phyloP scores from a whole-genome alignment of 208 protist genomes.

The Angomonas ambiguus region DNA sequence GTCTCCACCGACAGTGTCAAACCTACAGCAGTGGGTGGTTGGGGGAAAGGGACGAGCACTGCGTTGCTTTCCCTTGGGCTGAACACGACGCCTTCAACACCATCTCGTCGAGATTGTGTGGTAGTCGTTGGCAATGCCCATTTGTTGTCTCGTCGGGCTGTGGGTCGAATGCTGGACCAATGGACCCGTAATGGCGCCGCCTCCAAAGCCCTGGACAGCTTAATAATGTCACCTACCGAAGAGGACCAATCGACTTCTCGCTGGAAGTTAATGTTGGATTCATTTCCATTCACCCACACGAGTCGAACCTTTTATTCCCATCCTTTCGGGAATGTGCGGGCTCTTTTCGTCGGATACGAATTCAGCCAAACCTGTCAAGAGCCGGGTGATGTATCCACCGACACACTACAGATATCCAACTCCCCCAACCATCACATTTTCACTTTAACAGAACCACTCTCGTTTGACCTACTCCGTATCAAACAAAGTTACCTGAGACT shows the following conservation, averaged over 20 bases:
- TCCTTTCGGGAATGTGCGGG: conserved; percentile 45
- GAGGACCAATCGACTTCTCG: not conserved
- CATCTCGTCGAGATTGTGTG: no score
- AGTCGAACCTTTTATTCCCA: conserved; percentile 16
- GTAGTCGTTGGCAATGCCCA: conserved; percentile 61
- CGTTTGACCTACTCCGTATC: conserved; percentile 35
- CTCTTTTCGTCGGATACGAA: conserved; percentile 36
- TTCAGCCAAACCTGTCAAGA: not conserved
- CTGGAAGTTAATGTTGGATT: not conserved
- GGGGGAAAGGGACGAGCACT: not conserved
- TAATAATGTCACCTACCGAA: no score
- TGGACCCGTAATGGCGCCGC: conserved; percentile 66
- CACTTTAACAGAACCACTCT: conserved; percentile 44
- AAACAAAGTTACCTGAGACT: conserved; percentile 19
- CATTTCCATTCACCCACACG: not conserved
- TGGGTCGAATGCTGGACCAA: conserved; percentile 59
- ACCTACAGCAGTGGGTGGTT: not conserved
- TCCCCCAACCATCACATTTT: conserved; percentile 20
- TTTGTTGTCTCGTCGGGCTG: conserved; percentile 46
- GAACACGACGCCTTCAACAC: not conserved
- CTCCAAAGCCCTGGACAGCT: not conserved
- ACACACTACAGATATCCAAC: not conserved
- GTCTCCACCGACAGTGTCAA: not conserved
- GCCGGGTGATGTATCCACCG: not conserved
- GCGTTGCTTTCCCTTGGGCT: conserved; percentile 32